These are phyloP conservation scores for Paxillus ammoniavirescens DNA, from an alignment of 768 basidiomycete species.

Conservation along the genomic window DNA sequence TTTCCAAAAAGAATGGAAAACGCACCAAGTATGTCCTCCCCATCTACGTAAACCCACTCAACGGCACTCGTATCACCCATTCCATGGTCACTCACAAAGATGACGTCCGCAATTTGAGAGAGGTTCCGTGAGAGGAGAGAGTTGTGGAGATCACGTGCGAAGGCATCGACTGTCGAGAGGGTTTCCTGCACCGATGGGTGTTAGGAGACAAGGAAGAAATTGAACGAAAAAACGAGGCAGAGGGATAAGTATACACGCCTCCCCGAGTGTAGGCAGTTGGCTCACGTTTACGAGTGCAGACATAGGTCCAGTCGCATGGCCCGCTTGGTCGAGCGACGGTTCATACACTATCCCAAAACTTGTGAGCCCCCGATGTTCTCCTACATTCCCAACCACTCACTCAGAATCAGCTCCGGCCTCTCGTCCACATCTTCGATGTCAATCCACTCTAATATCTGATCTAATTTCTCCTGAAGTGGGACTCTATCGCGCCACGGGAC, in stretches of 20 bases:
- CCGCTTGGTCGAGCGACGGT: conserved; percentile 83
- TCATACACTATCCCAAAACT: conserved; percentile 59
- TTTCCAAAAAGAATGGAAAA: neutral
- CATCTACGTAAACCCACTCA: conserved; percentile 76
- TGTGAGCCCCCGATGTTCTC: neutral
- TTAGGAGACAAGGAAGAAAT: conserved; percentile 1
- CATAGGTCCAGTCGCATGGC: conserved; percentile 68
- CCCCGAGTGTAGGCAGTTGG: neutral
- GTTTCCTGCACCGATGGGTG: conserved; percentile 44
- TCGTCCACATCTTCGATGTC: conserved; percentile 63
- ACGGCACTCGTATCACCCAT: conserved; percentile 88
- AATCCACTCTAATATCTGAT: conserved; percentile 79
- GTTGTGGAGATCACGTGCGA: conserved; percentile 67
- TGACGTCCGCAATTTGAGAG: conserved; percentile 78
- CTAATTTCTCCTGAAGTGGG: conserved; percentile 65
- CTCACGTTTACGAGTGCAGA: conserved; percentile 71
- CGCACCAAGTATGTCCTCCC: conserved; percentile 26
- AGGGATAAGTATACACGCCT: neutral
- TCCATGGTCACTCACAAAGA: conserved; percentile 91
- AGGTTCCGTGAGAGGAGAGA: conserved; percentile 70
- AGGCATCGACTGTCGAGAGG: conserved; percentile 65
- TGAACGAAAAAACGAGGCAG: neutral
- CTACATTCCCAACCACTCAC: conserved; percentile 34
- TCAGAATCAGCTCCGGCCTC: conserved; percentile 77
- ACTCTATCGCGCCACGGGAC: conserved; percentile 69